These are phyloP conservation scores for Toxoplasma gondii DNA, from an alignment of 169 alveolate genomes.

Conservation along the genomic window DNA sequence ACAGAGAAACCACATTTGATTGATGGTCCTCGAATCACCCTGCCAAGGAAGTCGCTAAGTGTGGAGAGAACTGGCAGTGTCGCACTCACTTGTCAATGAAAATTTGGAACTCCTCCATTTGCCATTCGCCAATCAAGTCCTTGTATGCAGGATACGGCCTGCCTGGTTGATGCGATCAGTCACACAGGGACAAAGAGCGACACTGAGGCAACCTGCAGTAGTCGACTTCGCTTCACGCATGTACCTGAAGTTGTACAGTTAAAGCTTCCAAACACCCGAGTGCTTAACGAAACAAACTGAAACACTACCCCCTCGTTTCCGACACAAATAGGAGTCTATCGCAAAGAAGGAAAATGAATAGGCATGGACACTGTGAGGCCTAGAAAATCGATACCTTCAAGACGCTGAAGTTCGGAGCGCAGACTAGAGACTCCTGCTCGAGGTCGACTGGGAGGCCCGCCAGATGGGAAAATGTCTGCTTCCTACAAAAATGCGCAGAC, in stretches of 20 bases:
- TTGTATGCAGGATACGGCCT: slow-evolving; percentile 75
- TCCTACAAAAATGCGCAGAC: neutral
- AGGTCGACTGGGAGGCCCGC: neutral
- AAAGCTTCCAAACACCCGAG: neutral
- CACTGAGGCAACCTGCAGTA: neutral
- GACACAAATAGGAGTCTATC: neutral
- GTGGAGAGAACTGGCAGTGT: too few species aligned
- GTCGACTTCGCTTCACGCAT: neutral
- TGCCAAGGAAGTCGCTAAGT: too few species aligned
- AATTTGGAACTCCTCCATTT: slow-evolving; percentile 50
- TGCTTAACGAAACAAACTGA: too few species aligned
- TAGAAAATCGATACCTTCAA: neutral
- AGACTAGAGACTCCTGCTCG: neutral
- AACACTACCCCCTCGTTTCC: neutral
- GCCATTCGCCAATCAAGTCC: slow-evolving; percentile 74
- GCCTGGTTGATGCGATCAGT: slow-evolving; percentile 54
- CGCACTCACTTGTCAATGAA: slow-evolving; percentile 54
- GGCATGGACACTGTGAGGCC: neutral
- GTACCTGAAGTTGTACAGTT: neutral
- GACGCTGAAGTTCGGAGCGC: neutral
- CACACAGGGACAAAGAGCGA: neutral
- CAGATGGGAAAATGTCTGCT: neutral
- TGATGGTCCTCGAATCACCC: too few species aligned
- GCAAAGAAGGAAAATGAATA: neutral
- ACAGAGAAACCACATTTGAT: too few species aligned